Base-by-base conservation (phyloP, 495 filamentous ascomycete genomes). In the Daldinia vernicosa region DNA sequence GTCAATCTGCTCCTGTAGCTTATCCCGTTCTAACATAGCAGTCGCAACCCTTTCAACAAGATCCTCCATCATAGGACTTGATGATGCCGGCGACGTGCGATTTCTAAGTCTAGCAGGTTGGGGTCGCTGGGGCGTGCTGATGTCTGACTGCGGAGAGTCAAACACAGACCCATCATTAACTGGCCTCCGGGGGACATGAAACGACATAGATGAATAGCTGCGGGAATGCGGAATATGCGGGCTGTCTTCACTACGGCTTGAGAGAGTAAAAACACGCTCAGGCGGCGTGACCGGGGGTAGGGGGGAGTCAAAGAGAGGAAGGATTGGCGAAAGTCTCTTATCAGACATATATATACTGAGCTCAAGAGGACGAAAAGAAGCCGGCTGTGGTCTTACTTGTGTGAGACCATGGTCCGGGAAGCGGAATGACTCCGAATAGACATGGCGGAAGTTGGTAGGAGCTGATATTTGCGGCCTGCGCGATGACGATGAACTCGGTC, bases 261-360 rank as follows among this genome's bases (percentile, higher is more conserved):
- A 73, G 15, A 70, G 70, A 22, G 78, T 79, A 65, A 80, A 75
- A 11, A 77, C 78, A 4, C 77, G 81, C 4, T 78, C 81, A 30
- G 81, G 85, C 12, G 80, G 81, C 6, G 82, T 80, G 33, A 77
- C 65, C 30, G 71, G 69, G 3, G 80, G 75, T 27, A 40, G 60
- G 45, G 76, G 69, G 57, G 74, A 69, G 35, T 80, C 72, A 57
- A 89, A 79, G 61, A 85, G 79, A 28, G 87, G 86, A 4, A 91
- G 69, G 19, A 87, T 80, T 9, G 88, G 86, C 14, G 93, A 92
- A 9, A 96, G 82, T 50, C 84, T 85, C 74, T 90, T 87, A 28
- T 88, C 84, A 27, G 88, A 86, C 60, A 84, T 76, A 74, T 92
- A 89, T 63, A 96, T 91, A 79, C 87, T 93, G 55, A 96, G 83